Evolutionary conservation across 768 basidiomycete species (phyloP).

Genomic region (Tephrocybe sp.): DNA sequence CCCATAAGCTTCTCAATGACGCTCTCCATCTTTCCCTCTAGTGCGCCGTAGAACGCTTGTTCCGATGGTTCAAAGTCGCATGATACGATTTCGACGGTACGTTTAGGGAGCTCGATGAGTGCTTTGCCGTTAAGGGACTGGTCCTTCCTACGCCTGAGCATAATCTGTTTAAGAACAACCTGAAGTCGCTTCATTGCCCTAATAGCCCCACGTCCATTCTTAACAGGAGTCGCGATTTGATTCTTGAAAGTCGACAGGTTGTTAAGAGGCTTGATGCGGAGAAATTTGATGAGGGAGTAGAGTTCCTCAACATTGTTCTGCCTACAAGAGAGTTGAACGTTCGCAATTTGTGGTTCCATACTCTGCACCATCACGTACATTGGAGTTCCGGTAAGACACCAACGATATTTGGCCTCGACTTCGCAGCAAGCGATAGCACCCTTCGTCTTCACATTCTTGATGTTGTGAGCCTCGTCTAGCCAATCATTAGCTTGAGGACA

Average conservation of each 20-base stretch:
- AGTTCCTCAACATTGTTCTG: slow-evolving; percentile 93
- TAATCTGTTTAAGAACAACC: slow-evolving; percentile 81
- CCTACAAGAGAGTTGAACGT: slow-evolving; percentile 32
- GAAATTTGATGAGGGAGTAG: slow-evolving; percentile 86
- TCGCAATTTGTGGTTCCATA: slow-evolving; percentile 26
- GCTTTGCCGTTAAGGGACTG: slow-evolving; percentile 75
- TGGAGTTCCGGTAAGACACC: slow-evolving; percentile 88
- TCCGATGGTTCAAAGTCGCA: slow-evolving; percentile 82
- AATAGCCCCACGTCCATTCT: slow-evolving; percentile 53
- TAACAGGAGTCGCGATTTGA: slow-evolving; percentile 80
- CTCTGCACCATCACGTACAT: slow-evolving; percentile 42
- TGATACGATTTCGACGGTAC: slow-evolving; percentile 67
- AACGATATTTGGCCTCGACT: slow-evolving; percentile 76
- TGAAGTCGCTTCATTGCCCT: slow-evolving; percentile 86
- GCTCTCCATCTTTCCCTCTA: slow-evolving; percentile 66
- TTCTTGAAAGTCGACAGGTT: slow-evolving; percentile 79
- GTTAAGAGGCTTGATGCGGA: slow-evolving; percentile 79
- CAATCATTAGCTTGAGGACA: not conserved
- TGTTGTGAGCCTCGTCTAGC: slow-evolving; percentile 90
- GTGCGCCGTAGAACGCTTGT: slow-evolving; percentile 71
- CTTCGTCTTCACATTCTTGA: slow-evolving; percentile 85
- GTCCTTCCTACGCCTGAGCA: slow-evolving; percentile 87
- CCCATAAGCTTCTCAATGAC: slow-evolving; percentile 68
- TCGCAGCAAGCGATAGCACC: slow-evolving; percentile 77
- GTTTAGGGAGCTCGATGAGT: slow-evolving; percentile 77